These are phyloP conservation scores for Acorus gramineus DNA, from an alignment of 106 monocot species.

Conservation along the genomic window DNA sequence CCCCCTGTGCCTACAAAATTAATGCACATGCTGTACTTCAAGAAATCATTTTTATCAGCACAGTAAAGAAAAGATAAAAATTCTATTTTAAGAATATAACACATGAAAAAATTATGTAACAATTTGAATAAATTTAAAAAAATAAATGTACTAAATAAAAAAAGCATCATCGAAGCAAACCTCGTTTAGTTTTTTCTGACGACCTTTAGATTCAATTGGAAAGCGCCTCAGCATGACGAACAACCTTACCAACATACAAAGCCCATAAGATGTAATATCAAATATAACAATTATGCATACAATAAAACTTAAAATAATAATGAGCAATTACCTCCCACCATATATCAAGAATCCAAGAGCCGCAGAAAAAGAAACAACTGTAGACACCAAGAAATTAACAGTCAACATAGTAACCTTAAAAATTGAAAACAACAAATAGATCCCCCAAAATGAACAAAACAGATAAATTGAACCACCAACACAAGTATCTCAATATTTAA, in stretches of 20 bases:
- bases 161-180: conserved; percentile 7
- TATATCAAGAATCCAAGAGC: conserved; percentile 81
- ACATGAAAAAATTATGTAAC: too few species aligned
- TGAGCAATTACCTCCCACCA: conserved; percentile 61
- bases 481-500: too few species aligned
- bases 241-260: conserved; percentile 26
- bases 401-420: too few species aligned
- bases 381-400: too few species aligned
- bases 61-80: too few species aligned
- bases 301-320: background rate
- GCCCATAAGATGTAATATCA: background rate
- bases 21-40: too few species aligned
- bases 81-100: too few species aligned
- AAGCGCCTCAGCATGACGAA: conserved; percentile 60
- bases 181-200: conserved; percentile 64
- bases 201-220: conserved; percentile 62
- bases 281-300: background rate
- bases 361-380: conserved; percentile 61
- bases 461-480: too few species aligned
- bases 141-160: background rate
- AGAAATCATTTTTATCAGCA: too few species aligned
- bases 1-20: too few species aligned
- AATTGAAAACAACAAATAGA: too few species aligned
- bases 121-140: background rate
- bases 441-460: too few species aligned